These are phyloP conservation scores for Fusarium napiforme DNA, from an alignment of 2,329 filamentous ascomycete species.

Conservation along the genomic window DNA sequence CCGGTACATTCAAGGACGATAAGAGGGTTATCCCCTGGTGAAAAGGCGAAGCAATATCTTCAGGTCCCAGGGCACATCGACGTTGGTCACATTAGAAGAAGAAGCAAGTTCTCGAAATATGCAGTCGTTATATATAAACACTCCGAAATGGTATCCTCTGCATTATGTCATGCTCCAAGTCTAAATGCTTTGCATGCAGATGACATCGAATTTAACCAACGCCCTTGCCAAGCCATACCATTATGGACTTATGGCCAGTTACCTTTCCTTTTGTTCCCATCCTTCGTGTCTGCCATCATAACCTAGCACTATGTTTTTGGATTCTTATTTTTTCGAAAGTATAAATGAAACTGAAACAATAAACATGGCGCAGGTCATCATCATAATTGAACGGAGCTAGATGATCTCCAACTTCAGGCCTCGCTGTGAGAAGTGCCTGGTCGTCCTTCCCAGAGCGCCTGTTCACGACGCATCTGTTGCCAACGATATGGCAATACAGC, in stretches of 20 bases:
- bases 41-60: neutral
- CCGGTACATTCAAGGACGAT: slow-evolving; percentile 16
- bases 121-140: slow-evolving; percentile 35
- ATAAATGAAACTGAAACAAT: neutral
- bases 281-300: neutral
- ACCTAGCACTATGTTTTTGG: neutral
- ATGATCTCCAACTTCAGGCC: slow-evolving; percentile 12
- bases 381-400: neutral
- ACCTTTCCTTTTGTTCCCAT: slow-evolving; percentile 10
- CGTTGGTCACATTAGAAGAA: neutral
- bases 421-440: slow-evolving; percentile 43
- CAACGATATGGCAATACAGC: slow-evolving; percentile 44
- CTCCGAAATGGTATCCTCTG: slow-evolving; percentile 36
- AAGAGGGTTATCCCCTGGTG: slow-evolving; percentile 15
- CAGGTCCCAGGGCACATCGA: neutral
- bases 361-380: slow-evolving; percentile 4
- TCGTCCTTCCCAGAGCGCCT: slow-evolving; percentile 38
- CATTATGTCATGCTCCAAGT: slow-evolving; percentile 30
- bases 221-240: slow-evolving; percentile 28
- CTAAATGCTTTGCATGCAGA: slow-evolving; percentile 27
- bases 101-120: slow-evolving; percentile 1
- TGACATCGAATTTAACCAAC: slow-evolving; percentile 29
- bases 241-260: slow-evolving; percentile 15
- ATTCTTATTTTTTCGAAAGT: neutral
- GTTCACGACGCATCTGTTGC: slow-evolving; percentile 37